Conservation (phyloP, 768 basidiomycete genomes). For the Leccinum obscurum region DNA sequence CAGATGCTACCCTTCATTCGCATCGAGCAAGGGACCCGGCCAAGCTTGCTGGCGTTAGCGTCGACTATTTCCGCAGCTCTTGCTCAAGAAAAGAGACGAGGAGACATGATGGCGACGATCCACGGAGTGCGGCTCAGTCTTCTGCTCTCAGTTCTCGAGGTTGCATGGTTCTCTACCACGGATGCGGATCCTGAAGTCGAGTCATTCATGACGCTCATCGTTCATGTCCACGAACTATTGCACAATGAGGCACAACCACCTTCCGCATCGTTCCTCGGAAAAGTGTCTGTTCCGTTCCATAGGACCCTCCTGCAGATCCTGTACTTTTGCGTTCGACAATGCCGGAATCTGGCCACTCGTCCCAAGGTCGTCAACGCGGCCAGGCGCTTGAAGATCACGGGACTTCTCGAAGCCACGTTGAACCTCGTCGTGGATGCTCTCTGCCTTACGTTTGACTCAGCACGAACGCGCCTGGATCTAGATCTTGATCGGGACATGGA, state of each 20-base stretch:
- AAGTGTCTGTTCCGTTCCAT: constrained; percentile 70
- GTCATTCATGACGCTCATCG: constrained; percentile 61
- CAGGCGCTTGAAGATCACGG: constrained; percentile 57
- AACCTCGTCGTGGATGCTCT: constrained; percentile 68
- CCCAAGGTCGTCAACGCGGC: constrained; percentile 57
- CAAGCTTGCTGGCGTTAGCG: constrained; percentile 55
- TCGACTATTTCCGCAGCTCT: constrained; percentile 66
- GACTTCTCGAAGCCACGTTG: constrained; percentile 61
- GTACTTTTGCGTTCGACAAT: constrained; percentile 73
- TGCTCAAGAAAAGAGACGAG: constrained; percentile 65
- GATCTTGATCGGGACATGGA: constrained; percentile 83
- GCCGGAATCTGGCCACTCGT: constrained; percentile 48
- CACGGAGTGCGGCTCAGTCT: constrained; percentile 75
- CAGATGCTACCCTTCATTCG: constrained; percentile 65
- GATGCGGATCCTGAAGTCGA: constrained; percentile 55
- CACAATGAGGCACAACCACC: constrained; percentile 76
- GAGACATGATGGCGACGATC: constrained; percentile 83
- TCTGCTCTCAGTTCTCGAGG: constrained; percentile 75
- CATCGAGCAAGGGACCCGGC: constrained; percentile 55
- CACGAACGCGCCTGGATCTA: constrained; percentile 52
- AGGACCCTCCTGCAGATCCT: constrained; percentile 75
- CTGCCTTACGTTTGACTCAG: constrained; percentile 64
- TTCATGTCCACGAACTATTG: constrained; percentile 63
- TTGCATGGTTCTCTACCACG: constrained; percentile 68
- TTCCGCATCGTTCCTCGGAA: constrained; percentile 67